Conservation (phyloP, 495 filamentous ascomycete species). For the Ramalina peruviana region DNA sequence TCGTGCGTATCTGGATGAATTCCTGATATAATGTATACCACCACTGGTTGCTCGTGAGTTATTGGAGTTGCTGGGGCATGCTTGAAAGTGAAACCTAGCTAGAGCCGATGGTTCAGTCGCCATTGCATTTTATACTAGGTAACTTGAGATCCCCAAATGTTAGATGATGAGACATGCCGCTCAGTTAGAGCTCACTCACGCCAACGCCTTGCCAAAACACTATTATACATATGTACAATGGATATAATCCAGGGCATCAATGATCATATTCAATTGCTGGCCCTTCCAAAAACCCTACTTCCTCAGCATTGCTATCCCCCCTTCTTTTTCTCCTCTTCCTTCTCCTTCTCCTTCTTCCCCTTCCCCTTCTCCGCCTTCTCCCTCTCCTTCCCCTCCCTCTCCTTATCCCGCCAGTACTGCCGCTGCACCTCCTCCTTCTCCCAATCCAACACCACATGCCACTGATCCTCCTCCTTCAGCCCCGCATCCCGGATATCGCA, state of each 20-base stretch:
- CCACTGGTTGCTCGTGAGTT: no score
- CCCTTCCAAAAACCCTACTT: background rate
- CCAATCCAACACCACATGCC: slow-evolving; percentile 19
- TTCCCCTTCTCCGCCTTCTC: slow-evolving; percentile 21
- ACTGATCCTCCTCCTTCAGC: slow-evolving; percentile 34
- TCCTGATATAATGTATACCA: no score
- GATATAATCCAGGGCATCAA: background rate
- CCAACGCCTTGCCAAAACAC: no score
- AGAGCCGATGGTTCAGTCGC: no score
- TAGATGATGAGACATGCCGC: no score
- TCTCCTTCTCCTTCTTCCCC: slow-evolving; percentile 22
- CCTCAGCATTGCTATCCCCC: background rate
- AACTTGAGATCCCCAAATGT: no score
- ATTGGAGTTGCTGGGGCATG: no score
- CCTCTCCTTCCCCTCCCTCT: slow-evolving; percentile 7
- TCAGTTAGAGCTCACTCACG: no score
- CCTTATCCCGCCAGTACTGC: slow-evolving; percentile 1
- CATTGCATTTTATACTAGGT: no score
- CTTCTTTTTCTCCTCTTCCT: slow-evolving; percentile 19
- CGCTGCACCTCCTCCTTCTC: slow-evolving; percentile 9
- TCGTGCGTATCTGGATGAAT: no score
- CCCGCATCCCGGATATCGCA: slow-evolving; percentile 33
- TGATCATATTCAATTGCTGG: background rate
- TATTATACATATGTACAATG: background rate
- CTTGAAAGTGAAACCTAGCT: no score